Conservation (phyloP, 192 early-diverging fungal genomes). For the Gamsiella multidivaricata region DNA sequence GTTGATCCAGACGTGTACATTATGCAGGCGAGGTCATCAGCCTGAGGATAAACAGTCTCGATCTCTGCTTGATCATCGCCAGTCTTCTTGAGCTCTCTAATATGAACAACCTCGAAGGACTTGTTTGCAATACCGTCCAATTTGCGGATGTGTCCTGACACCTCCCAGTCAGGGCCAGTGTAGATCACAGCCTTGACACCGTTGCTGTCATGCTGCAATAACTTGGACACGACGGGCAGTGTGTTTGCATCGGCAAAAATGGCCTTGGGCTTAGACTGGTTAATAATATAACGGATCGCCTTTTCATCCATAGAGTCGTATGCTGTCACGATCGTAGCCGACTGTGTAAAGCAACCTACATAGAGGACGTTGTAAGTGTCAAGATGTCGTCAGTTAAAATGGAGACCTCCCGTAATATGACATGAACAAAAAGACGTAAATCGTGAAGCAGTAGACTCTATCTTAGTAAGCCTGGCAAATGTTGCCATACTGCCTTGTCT, state of each 20-base stretch:
- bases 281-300: conserved; percentile 68
- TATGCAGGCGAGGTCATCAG: conserved; percentile 63
- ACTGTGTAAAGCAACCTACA: conserved; percentile 72
- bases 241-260: conserved; percentile 46
- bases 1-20: conserved; percentile 84
- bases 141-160: conserved; percentile 8
- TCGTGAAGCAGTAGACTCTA: too few relatives aligned
- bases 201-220: conserved; percentile 36
- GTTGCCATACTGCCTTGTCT: too few relatives aligned
- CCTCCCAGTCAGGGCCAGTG: conserved; percentile 61
- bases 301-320: conserved; percentile 88
- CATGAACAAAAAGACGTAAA: too few relatives aligned
- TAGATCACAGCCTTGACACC: conserved; percentile 70
- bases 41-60: conserved; percentile 35
- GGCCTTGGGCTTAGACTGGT: conserved; percentile 43
- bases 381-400: neutral
- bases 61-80: conserved; percentile 1
- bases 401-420: too few relatives aligned
- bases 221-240: conserved; percentile 38
- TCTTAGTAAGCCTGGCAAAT: too few relatives aligned
- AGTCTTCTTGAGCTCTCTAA: conserved; percentile 60
- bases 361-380: neutral
- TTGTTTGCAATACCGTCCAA: conserved; percentile 24
- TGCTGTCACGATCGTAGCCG: conserved; percentile 84
- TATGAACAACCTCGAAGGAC: conserved; percentile 53